Evolutionary conservation across 345 rosid genomes (phyloP).

Genomic region (Moringa oleifera): DNA sequence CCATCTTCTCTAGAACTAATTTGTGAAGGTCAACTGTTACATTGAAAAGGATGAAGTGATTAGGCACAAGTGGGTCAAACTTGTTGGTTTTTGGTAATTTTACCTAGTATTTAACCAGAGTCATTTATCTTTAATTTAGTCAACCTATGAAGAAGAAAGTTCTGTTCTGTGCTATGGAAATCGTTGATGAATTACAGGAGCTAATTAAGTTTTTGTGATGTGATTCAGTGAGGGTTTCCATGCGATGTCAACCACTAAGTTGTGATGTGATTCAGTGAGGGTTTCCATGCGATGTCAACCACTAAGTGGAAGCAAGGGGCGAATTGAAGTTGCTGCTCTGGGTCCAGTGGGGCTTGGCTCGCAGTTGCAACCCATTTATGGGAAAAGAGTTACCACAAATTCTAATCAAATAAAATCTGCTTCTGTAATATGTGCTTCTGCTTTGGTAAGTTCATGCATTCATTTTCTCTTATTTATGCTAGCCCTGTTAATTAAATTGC

Average conservation of each 20-base stretch:
- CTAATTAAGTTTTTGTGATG: too few relatives aligned
- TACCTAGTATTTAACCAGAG: too few relatives aligned
- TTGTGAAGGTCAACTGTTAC: too few relatives aligned
- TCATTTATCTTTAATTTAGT: too few relatives aligned
- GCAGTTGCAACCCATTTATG: slow-evolving; percentile 14
- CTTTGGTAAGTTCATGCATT: slow-evolving; percentile 27
- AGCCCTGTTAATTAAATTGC: background rate
- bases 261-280: slow-evolving; percentile 11
- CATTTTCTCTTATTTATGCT: background rate
- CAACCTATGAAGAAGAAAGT: too few relatives aligned
- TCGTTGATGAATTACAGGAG: too few relatives aligned
- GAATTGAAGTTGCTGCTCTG: slow-evolving; percentile 10
- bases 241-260: slow-evolving; percentile 12
- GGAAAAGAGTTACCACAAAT: slow-evolving; percentile 8
- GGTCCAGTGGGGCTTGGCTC: slow-evolving; percentile 24
- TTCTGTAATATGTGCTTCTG: slow-evolving; percentile 28
- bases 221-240: slow-evolving; percentile 13
- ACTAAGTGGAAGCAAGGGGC: slow-evolving; percentile 8
- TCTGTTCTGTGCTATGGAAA: too few relatives aligned
- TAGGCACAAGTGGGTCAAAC: too few relatives aligned
- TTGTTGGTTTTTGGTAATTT: too few relatives aligned
- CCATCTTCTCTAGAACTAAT: too few relatives aligned
- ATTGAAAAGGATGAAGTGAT: too few relatives aligned
- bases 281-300: slow-evolving; percentile 16
- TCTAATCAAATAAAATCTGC: slow-evolving; percentile 20